Percentiles rank a stretch among this genome's conserved stretches.
Conservation (phyloP, 768 basidiomycete genomes). For the Amanita thiersii region DNA sequence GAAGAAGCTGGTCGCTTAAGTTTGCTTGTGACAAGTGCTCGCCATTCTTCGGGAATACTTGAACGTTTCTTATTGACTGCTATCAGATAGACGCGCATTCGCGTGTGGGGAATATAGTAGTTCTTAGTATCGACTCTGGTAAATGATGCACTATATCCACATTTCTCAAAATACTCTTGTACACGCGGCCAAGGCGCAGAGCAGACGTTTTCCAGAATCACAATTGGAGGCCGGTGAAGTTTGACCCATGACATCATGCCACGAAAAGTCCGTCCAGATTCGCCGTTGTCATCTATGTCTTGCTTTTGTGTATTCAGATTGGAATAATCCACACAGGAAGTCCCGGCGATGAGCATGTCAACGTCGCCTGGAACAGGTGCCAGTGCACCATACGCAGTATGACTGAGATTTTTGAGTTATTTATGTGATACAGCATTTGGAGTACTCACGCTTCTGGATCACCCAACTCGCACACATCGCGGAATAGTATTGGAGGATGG, state of each 20-base stretch:
- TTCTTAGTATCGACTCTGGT: conserved; percentile 77
- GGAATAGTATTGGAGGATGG: conserved; percentile 83
- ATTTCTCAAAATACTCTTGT: conserved; percentile 63
- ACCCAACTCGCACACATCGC: conserved; percentile 90
- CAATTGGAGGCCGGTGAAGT: conserved; percentile 81
- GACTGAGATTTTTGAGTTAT: conserved; percentile 33
- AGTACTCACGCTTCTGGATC: conserved; percentile 62
- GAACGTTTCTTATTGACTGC: conserved; percentile 64
- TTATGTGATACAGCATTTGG: conserved; percentile 3
- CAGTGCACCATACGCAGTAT: conserved; percentile 87
- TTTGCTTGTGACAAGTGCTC: conserved; percentile 44
- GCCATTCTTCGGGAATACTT: conserved; percentile 63
- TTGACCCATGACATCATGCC: conserved; percentile 94
- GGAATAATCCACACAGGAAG: conserved; percentile 97
- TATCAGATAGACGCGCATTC: conserved; percentile 82
- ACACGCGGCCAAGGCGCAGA: conserved; percentile 82
- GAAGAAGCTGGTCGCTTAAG: conserved; percentile 81
- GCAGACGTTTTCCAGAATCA: conserved; percentile 93
- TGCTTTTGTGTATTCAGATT: conserved; percentile 91
- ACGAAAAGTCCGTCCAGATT: conserved; percentile 88
- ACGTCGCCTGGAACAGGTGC: conserved; percentile 85
- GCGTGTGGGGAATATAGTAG: conserved; percentile 93
- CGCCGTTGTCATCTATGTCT: conserved; percentile 81
- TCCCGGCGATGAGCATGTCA: conserved; percentile 87
- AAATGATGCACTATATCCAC: conserved; percentile 66